A percentile compares a stretch with the other conserved stretches of the same genome.
Evolutionary conservation across 2,329 filamentous ascomycete genomes (phyloP).

Genomic region (Fusarium fujikuroi): DNA sequence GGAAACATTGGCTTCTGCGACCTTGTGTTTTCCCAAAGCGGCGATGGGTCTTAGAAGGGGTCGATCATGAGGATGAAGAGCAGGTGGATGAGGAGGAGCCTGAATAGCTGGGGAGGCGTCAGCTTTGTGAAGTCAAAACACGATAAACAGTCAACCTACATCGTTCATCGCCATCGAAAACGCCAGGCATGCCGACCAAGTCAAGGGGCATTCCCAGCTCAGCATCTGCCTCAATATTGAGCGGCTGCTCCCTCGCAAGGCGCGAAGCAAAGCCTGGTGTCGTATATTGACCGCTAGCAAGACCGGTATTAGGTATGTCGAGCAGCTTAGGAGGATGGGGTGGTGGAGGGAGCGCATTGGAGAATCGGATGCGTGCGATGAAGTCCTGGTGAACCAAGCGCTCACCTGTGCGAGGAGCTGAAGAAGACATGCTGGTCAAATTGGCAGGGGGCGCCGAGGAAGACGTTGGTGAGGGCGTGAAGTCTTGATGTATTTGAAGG

Average conservation of each 20-base stretch:
- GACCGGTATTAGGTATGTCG: slow-evolving; percentile 93
- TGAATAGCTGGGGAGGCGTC: slow-evolving; percentile 74
- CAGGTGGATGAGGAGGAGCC: slow-evolving; percentile 75
- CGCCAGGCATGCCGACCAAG: slow-evolving; percentile 90
- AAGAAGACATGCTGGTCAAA: slow-evolving; percentile 35
- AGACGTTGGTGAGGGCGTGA: background rate
- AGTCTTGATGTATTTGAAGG: slow-evolving; percentile 3
- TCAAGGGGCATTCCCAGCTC: slow-evolving; percentile 98
- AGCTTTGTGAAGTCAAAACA: slow-evolving; percentile 2
- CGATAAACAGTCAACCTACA: slow-evolving; percentile 62
- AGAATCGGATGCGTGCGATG: slow-evolving; percentile 94
- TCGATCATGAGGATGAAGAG: slow-evolving; percentile 84
- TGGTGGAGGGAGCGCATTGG: slow-evolving; percentile 93
- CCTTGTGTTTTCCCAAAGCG: slow-evolving; percentile 84
- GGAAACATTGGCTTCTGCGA: slow-evolving; percentile 81
- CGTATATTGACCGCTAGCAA: slow-evolving; percentile 88
- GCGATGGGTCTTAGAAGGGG: slow-evolving; percentile 84
- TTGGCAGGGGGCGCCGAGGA: slow-evolving; percentile 24
- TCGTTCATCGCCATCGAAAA: slow-evolving; percentile 95
- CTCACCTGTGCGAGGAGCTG: slow-evolving; percentile 57
- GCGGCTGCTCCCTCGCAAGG: slow-evolving; percentile 87
- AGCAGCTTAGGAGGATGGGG: slow-evolving; percentile 96
- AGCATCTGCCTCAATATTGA: slow-evolving; percentile 97
- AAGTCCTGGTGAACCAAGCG: slow-evolving; percentile 89
- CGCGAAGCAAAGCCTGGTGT: slow-evolving; percentile 89